Base-by-base conservation (phyloP, 352 stramenopile genomes). In the Phytophthora uliginosa region DNA sequence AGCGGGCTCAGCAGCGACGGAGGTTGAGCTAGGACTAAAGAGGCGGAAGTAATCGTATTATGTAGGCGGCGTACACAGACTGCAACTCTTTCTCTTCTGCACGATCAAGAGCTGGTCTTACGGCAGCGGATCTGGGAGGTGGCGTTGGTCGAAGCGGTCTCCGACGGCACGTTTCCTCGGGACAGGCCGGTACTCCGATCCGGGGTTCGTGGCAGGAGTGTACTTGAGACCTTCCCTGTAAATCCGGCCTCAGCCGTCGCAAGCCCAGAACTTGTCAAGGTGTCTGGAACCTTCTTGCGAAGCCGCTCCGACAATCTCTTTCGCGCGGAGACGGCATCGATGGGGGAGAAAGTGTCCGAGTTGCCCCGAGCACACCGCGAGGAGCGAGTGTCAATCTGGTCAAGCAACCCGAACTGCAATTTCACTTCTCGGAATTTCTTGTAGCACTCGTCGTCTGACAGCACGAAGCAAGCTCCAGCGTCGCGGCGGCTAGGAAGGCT, bases 211-310 rank as follows among this genome's bases (percentile, higher is more conserved):
- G 0, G 74, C 60, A 45, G 77, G 79, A 24, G 78, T 82, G 71
- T 91, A 94, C 74, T 95, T 95, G 47, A 85, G 83, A 15, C 84
- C 86, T 66, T 88, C 83, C 88, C 88, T 94, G 72, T 90, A 95
- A 53, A 94, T 69, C 50, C 90, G 81, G 52, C 81, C 53, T 69
- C 88, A 95, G 33, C 66, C 65, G 0, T 76, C 38, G 66, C 88
- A 94, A 34, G 74, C 78, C 77, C 82, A 94, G 53, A 84, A 83
- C 10, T 71, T 80, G 28, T 60, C 68, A n/a, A 78, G 5, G 58
- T 67, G 38, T 56, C 40, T 3, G 81, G 76, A 26, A 83, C 74
- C 33, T 84, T 84, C 8, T 60, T 63, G 4, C 70, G 51, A 9
- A 83, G 52, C 5, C 71, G 42, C 45, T 81, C 66, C n/a, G 71